phyloP scores from a whole-genome alignment of 345 rosid genomes.

The Excoecaria cochinchinensis region DNA sequence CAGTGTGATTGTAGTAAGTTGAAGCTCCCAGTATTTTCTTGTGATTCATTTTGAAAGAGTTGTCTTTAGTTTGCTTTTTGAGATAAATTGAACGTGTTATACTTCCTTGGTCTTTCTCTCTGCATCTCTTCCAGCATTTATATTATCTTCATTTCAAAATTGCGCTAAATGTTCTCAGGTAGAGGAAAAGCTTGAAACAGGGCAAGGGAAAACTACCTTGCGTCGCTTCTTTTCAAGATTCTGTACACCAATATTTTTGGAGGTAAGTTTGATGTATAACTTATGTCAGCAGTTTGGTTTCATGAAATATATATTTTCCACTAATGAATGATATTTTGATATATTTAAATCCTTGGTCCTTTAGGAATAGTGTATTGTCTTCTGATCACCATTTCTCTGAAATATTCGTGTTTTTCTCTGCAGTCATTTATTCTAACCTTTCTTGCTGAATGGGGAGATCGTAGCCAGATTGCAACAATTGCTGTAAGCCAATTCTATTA shows the following conservation, averaged over 20 bases:
- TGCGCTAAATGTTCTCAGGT: slow-evolving; percentile 47
- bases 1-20: too few relatives aligned
- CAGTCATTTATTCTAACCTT: slow-evolving; percentile 95
- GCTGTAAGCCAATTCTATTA: slow-evolving; percentile 63
- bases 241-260: slow-evolving; percentile 95
- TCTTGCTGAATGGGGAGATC: slow-evolving; percentile 99
- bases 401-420: slow-evolving; percentile 8
- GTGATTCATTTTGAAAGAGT: too few relatives aligned
- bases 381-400: not conserved
- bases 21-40: too few relatives aligned
- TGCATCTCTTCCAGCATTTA: not conserved
- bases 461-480: slow-evolving; percentile 99
- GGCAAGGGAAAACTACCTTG: slow-evolving; percentile 74
- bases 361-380: not conserved
- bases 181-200: slow-evolving; percentile 93
- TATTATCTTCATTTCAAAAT: not conserved
- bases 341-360: not conserved
- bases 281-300: not conserved
- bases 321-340: not conserved
- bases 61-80: too few relatives aligned
- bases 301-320: slow-evolving; percentile 1
- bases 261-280: slow-evolving; percentile 45
- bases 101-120: too few relatives aligned
- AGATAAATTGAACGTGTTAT: too few relatives aligned
- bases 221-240: slow-evolving; percentile 92